phyloP scores from a whole-genome alignment of 805 yeast genomes.

The Schizosaccharomyces cryophilus region DNA sequence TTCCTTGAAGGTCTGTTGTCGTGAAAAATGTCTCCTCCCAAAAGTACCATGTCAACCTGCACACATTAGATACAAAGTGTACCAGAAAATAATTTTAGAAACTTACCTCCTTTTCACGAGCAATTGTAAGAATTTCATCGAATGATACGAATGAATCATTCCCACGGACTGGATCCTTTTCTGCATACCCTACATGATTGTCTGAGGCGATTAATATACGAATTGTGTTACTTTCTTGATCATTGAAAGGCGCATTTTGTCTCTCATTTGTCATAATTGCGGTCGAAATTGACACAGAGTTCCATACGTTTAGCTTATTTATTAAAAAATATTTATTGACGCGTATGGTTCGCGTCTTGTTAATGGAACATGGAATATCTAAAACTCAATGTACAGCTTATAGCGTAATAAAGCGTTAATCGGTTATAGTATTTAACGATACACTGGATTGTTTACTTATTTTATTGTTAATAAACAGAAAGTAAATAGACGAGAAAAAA shows the following conservation, averaged over 20 bases:
- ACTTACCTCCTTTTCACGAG: slow-evolving; percentile 33
- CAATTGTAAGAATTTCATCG: slow-evolving; percentile 55
- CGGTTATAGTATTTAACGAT: too few relatives aligned
- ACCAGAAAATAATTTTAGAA: neutral
- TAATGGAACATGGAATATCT: too few relatives aligned
- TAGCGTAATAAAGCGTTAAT: too few relatives aligned
- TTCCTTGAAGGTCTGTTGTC: slow-evolving; percentile 71
- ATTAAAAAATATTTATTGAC: too few relatives aligned
- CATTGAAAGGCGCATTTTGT: neutral
- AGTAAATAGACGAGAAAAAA: too few relatives aligned
- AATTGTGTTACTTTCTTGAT: slow-evolving; percentile 29
- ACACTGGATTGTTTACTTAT: too few relatives aligned
- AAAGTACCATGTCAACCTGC: slow-evolving; percentile 55
- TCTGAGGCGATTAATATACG: slow-evolving; percentile 71
- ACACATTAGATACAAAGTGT: neutral
- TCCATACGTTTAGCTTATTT: too few relatives aligned
- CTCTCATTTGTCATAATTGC: neutral
- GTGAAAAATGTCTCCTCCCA: slow-evolving; percentile 86
- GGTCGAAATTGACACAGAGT: neutral
- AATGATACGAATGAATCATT: slow-evolving; percentile 76
- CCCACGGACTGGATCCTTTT: slow-evolving; percentile 70
- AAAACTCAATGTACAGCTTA: too few relatives aligned
- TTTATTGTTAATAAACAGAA: too few relatives aligned
- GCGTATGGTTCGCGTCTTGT: too few relatives aligned
- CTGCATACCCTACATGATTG: slow-evolving; percentile 86